phyloP scores from a whole-genome alignment of 2,329 filamentous ascomycete species.

The Phaeoacremonium minimum region DNA sequence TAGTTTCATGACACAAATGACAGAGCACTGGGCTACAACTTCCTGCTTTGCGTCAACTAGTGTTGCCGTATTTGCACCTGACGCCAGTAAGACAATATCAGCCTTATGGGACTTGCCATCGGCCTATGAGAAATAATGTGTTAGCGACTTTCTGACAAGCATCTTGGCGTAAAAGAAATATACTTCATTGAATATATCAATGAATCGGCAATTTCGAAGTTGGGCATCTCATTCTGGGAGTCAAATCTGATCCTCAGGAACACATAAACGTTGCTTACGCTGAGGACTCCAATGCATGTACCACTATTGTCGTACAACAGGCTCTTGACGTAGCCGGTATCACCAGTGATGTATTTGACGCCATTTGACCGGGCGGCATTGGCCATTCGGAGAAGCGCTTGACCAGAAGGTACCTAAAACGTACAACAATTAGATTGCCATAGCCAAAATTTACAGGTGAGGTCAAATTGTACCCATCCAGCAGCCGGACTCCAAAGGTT shows the following conservation, averaged over 20 bases:
- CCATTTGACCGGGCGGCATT: conserved; percentile 18
- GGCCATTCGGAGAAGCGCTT: conserved; percentile 25
- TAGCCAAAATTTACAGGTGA: not conserved
- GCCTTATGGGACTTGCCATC: conserved; percentile 44
- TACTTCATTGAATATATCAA: too few relatives aligned
- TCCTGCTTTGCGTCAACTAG: conserved; percentile 60
- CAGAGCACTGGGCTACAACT: conserved; percentile 59
- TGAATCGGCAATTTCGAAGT: too few relatives aligned
- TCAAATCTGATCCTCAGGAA: too few relatives aligned
- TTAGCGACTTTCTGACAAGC: too few relatives aligned
- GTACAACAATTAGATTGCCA: not conserved
- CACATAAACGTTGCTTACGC: too few relatives aligned
- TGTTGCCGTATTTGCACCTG: conserved; percentile 61
- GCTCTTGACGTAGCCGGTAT: conserved; percentile 11
- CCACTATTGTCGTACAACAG: conserved; percentile 18
- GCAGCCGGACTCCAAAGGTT: conserved; percentile 19
- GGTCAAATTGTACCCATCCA: conserved; percentile 20
- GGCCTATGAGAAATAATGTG: too few relatives aligned
- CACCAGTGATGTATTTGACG: conserved; percentile 21
- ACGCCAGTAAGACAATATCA: conserved; percentile 59
- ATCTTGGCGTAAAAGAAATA: too few relatives aligned
- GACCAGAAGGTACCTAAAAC: conserved; percentile 15
- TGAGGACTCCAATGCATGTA: conserved; percentile 34
- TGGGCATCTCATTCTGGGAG: too few relatives aligned
- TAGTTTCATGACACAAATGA: conserved; percentile 59